These are phyloP conservation scores for Globisporangium rhizosaccharum DNA, from an alignment of 352 stramenopile species.

Conservation along the genomic window DNA sequence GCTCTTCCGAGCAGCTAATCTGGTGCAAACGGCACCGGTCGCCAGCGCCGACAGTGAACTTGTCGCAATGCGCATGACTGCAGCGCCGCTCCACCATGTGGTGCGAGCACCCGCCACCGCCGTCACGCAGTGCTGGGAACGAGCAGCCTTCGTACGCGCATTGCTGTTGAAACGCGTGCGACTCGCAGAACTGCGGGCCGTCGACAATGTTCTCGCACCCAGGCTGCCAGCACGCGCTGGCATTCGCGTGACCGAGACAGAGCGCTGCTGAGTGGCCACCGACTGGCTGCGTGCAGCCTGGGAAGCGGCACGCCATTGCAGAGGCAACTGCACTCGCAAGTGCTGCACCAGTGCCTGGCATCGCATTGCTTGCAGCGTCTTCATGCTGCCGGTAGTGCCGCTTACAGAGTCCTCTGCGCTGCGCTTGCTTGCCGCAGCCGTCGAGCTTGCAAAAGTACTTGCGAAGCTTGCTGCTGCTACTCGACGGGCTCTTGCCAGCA, in stretches of 20 bases:
- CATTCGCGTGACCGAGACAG: constrained; percentile 42
- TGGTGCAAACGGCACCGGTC: constrained; percentile 43
- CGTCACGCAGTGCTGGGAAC: constrained; percentile 24
- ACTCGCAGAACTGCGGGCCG: constrained; percentile 47
- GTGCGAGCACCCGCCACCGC: constrained; percentile 33
- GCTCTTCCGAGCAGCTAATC: constrained; percentile 40
- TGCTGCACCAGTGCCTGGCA: neutral
- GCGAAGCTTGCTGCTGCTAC: constrained; percentile 20
- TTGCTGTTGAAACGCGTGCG: constrained; percentile 41
- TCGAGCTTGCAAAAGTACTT: constrained; percentile 70
- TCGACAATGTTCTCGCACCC: constrained; percentile 57
- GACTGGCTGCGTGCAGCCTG: constrained; percentile 30
- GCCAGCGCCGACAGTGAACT: constrained; percentile 35
- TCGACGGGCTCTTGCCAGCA: constrained; percentile 10
- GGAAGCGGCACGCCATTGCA: constrained; percentile 31
- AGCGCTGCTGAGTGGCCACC: constrained; percentile 17
- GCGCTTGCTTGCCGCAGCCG: constrained; percentile 55
- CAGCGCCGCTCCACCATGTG: constrained; percentile 41
- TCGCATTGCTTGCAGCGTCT: constrained; percentile 5
- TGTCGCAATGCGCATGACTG: constrained; percentile 55
- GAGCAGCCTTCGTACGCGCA: constrained; percentile 57
- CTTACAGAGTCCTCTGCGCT: constrained; percentile 59
- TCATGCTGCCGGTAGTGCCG: constrained; percentile 51
- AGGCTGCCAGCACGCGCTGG: constrained; percentile 56
- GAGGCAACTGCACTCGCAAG: neutral